phyloP scores from a whole-genome alignment of 2,329 filamentous ascomycete genomes.

The Pestalotiopsis sp. region DNA sequence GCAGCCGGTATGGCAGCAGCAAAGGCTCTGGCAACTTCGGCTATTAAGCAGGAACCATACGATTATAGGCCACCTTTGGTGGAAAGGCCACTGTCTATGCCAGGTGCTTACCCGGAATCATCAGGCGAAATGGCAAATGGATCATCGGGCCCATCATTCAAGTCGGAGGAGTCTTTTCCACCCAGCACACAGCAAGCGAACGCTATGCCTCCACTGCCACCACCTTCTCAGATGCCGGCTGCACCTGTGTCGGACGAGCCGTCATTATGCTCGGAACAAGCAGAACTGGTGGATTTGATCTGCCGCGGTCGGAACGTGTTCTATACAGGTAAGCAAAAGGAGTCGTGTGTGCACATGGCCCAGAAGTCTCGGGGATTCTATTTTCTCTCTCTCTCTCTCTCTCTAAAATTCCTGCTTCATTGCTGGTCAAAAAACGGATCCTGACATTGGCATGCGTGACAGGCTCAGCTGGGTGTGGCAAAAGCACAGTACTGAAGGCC shows the following conservation, averaged over 20 bases:
- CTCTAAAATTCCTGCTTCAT: background rate
- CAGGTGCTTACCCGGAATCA: background rate
- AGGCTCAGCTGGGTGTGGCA: conserved; percentile 63
- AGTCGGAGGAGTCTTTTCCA: background rate
- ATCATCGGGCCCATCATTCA: background rate
- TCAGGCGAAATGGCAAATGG: background rate
- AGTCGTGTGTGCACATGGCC: too few species aligned
- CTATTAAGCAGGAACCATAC: background rate
- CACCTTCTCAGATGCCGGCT: background rate
- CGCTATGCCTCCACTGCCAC: background rate
- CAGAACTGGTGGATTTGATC: conserved; percentile 51
- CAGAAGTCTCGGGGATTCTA: too few species aligned
- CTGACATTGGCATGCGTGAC: background rate
- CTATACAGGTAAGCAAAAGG: conserved; percentile 46
- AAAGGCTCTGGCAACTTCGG: background rate
- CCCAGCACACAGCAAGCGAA: background rate
- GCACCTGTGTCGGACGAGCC: conserved; percentile 19
- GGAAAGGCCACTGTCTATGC: background rate
- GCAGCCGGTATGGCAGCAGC: background rate
- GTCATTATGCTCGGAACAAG: conserved; percentile 48
- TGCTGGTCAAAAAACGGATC: background rate
- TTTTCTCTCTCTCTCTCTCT: too few species aligned
- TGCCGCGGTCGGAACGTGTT: conserved; percentile 58
- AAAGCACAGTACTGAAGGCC: conserved; percentile 55
- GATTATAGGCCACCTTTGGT: background rate